Conservation (phyloP, 176 grass and related monocot species). For the Melocanna baccifera region DNA sequence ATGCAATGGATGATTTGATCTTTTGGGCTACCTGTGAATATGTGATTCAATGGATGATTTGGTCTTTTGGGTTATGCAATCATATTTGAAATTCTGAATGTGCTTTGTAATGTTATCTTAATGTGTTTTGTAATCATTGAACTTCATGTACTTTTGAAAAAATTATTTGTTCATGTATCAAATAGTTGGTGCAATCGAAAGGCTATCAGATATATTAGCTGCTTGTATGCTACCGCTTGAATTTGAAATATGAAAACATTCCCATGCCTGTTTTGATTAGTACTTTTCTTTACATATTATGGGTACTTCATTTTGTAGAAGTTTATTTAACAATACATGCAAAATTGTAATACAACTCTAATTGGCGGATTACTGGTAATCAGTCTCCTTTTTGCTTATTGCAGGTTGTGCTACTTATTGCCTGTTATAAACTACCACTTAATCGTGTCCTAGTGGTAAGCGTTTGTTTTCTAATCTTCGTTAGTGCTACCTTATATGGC, state of each 20-base stretch:
- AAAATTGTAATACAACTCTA: background rate
- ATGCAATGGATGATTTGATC: no score
- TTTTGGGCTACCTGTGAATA: no score
- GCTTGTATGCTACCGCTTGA: background rate
- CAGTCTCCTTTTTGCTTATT: slow-evolving; percentile 22
- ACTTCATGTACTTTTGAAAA: background rate
- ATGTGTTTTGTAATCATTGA: no score
- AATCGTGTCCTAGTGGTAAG: slow-evolving; percentile 71
- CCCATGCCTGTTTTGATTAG: background rate
- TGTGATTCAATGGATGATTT: no score
- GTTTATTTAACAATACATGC: background rate
- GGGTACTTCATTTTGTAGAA: background rate
- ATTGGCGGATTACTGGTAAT: background rate
- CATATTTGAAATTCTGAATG: no score
- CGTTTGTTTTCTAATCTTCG: slow-evolving; percentile 21
- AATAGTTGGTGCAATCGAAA: background rate
- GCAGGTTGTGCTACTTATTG: slow-evolving; percentile 71
- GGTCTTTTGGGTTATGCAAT: no score
- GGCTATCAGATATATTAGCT: background rate
- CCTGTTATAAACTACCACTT: slow-evolving; percentile 84
- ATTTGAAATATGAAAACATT: background rate
- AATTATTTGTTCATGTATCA: background rate
- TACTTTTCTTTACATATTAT: background rate
- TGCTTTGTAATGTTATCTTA: no score
- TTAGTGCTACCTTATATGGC: background rate